These are phyloP conservation scores for Termitomyces bulborhizus DNA, from an alignment of 768 basidiomycete species.

Conservation along the genomic window DNA sequence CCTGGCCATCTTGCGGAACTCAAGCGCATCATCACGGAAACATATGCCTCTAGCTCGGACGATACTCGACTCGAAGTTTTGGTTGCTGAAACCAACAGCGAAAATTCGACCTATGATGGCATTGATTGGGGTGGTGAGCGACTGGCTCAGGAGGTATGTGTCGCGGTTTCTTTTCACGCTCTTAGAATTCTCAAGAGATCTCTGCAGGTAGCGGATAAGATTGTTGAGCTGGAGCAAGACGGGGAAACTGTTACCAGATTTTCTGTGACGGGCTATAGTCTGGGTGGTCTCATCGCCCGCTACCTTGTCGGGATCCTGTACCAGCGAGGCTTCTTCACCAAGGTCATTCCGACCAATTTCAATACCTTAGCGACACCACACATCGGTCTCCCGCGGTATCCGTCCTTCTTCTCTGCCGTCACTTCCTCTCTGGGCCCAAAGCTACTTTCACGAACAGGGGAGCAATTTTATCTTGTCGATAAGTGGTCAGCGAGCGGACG, in stretches of 20 bases:
- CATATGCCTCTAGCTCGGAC: constrained; percentile 23
- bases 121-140: constrained; percentile 83
- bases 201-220: constrained; percentile 49
- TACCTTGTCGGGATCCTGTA: constrained; percentile 71
- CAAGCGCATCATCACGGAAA: constrained; percentile 45
- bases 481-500: constrained; percentile 64
- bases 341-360: constrained; percentile 71
- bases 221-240: constrained; percentile 43
- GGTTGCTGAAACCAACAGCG: constrained; percentile 58
- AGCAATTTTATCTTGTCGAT: constrained; percentile 72
- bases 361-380: constrained; percentile 82
- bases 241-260: constrained; percentile 61
- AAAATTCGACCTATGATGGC: constrained; percentile 72
- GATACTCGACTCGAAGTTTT: constrained; percentile 52
- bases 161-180: neutral
- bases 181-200: neutral
- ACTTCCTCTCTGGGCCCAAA: constrained; percentile 54
- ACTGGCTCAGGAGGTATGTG: constrained; percentile 67
- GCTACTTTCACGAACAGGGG: constrained; percentile 72
- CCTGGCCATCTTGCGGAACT: constrained; percentile 59
- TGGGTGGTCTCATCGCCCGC: constrained; percentile 79
- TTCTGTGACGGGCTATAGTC: constrained; percentile 70
- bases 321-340: constrained; percentile 65
- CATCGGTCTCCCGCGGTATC: constrained; percentile 64
- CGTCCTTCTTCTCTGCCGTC: constrained; percentile 51